phyloP scores from a whole-genome alignment of 257 asterid species.

The Solanum tacnaense region DNA sequence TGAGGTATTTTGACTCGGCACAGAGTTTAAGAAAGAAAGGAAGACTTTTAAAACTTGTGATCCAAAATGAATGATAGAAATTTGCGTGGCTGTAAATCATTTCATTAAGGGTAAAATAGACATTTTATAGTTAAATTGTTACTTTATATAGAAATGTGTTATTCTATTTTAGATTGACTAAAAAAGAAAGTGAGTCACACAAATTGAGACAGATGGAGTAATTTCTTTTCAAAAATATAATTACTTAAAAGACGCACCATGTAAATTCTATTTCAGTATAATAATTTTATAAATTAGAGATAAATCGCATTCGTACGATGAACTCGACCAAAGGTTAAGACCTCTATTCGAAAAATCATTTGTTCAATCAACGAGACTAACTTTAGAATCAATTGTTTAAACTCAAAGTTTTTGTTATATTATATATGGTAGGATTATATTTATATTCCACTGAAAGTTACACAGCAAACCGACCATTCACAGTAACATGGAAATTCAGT shows the following conservation, averaged over 20 bases:
- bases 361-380: neutral
- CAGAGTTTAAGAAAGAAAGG: too few species aligned
- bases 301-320: neutral
- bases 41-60: too few species aligned
- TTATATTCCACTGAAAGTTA: neutral
- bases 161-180: too few species aligned
- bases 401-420: neutral
- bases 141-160: too few species aligned
- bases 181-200: too few species aligned
- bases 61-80: too few species aligned
- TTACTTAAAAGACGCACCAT: neutral
- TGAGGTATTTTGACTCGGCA: too few species aligned
- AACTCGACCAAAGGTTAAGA: too few species aligned
- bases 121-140: too few species aligned
- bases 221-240: neutral
- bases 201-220: neutral
- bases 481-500: neutral
- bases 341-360: neutral
- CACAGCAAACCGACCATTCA: neutral
- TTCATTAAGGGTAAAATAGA: too few species aligned
- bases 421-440: too few species aligned
- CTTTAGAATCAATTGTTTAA: neutral
- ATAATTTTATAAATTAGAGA: neutral
- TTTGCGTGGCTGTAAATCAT: too few species aligned
- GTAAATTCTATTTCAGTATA: neutral